Conservation (phyloP, 2,329 filamentous ascomycete species). For the Hymenoscyphus infarciens region DNA sequence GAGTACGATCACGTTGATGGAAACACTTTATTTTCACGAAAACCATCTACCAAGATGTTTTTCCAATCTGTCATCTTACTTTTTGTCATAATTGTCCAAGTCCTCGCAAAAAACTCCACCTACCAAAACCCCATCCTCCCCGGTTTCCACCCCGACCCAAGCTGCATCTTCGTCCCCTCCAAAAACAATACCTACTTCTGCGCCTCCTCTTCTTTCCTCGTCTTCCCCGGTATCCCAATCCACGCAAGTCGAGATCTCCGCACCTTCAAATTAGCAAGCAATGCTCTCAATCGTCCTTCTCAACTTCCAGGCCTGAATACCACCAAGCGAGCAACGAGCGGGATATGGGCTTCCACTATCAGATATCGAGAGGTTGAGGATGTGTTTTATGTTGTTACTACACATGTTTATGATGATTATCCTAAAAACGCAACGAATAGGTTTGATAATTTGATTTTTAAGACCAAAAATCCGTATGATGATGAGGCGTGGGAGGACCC, state of each 20-base stretch:
- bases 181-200: constrained; percentile 39
- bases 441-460: constrained; percentile 44
- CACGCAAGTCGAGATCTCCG: constrained; percentile 49
- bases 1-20: not conserved
- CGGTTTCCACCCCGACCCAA: constrained; percentile 43
- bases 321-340: constrained; percentile 37
- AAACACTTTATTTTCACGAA: not conserved
- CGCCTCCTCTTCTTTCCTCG: constrained; percentile 39
- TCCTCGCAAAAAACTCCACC: constrained; percentile 10
- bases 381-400: constrained; percentile 45
- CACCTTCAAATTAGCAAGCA: constrained; percentile 46
- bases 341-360: constrained; percentile 48
- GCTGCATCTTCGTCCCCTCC: constrained; percentile 38
- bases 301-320: constrained; percentile 39
- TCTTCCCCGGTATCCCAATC: constrained; percentile 42
- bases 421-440: constrained; percentile 37
- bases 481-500: constrained; percentile 43
- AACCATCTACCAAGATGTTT: constrained; percentile 3
- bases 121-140: constrained; percentile 41
- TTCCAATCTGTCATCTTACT: not conserved
- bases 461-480: constrained; percentile 39
- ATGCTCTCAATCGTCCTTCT: constrained; percentile 36
- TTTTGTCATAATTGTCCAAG: not conserved
- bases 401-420: constrained; percentile 37
- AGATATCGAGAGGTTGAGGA: constrained; percentile 42